Base-by-base conservation (phyloP, 345 rosid species). In the Ceriops decandra region DNA sequence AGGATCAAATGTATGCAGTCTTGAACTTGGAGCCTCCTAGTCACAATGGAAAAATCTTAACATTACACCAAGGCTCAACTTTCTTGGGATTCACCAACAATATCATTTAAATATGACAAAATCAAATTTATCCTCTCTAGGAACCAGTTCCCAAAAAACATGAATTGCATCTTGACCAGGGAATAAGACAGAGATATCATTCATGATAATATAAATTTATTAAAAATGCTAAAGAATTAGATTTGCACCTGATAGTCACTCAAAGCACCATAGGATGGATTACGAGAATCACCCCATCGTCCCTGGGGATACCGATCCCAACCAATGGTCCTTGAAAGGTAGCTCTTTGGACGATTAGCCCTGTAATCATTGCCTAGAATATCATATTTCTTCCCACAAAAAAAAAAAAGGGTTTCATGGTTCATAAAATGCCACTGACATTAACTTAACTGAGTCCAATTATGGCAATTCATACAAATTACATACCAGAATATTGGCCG, bases 331-430 rank as follows among this genome's bases (percentile, higher is more conserved):
- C 99, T 88, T 46, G 88, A 71, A 65, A 95, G 67, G 77, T 95
- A 95, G 85, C 99, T 95, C 92, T 92, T 91, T 20, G 99, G 99
- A 76, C 98, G 98, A 76, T 91, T 95, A 67, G 99, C 97, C 99
- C 99, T 91, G 74, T 65, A 76, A 83, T 64, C 57, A 82, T 73
- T 56, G 19, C 53, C 42, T 13, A 63, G 52, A 57, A 51, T 31
- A 28, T 54, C 63, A 80, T 66, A 61, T 49, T 17, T 75, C 24
- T 56, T 66, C n/a, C 28, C 26, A 24, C 26, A 42, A 22, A 6
- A 49, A 24, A 19, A 32, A 1, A 28, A 0, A 0, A 7, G 36
- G 5, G n/a, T 53, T n/a, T 7, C 10, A 7, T 54, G 9, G 30
- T n/a, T n/a, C 27, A 22, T n/a, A 54, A 15, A 22, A 22, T 22